phyloP scores from a whole-genome alignment of 164 flowering plant species.

The Stephania cephalantha region DNA sequence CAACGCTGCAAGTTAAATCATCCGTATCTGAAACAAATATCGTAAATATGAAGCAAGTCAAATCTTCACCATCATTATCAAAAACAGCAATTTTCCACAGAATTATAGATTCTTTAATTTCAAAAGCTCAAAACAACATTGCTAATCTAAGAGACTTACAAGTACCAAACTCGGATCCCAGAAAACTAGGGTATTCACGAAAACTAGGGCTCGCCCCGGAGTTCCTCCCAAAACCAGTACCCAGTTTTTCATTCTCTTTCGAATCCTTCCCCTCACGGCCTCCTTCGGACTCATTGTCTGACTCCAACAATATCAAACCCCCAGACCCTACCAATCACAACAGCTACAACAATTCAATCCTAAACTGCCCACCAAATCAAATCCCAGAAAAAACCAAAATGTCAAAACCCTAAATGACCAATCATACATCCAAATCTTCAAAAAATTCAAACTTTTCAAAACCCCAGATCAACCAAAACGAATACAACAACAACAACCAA shows the following conservation, averaged over 20 bases:
- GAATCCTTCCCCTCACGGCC: conserved; percentile 14
- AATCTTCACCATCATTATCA: background rate
- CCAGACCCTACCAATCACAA: conserved; percentile 27
- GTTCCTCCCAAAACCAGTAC: conserved; percentile 17
- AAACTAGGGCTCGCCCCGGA: conserved; percentile 15
- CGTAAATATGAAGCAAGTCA: conserved; percentile 8
- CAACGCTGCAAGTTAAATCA: conserved; percentile 6
- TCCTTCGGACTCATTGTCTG: conserved; percentile 55
- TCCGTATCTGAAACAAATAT: conserved; percentile 23
- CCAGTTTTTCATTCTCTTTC: conserved; percentile 21
- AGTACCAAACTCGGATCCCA: background rate
- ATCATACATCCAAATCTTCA: background rate
- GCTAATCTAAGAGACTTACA: conserved; percentile 18
- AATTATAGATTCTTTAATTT: background rate
- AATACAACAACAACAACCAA: too few species aligned
- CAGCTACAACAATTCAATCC: conserved; percentile 7
- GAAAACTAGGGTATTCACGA: conserved; percentile 9
- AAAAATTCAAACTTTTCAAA: too few species aligned
- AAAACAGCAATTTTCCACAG: background rate
- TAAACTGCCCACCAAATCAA: background rate
- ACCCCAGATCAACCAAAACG: too few species aligned
- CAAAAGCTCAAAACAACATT: background rate
- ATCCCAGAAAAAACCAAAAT: background rate
- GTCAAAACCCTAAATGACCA: background rate
- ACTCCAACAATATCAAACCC: conserved; percentile 53